Evolutionary conservation across 2,329 filamentous ascomycete species (phyloP).

Genomic region (Pyrenochaeta sp.): DNA sequence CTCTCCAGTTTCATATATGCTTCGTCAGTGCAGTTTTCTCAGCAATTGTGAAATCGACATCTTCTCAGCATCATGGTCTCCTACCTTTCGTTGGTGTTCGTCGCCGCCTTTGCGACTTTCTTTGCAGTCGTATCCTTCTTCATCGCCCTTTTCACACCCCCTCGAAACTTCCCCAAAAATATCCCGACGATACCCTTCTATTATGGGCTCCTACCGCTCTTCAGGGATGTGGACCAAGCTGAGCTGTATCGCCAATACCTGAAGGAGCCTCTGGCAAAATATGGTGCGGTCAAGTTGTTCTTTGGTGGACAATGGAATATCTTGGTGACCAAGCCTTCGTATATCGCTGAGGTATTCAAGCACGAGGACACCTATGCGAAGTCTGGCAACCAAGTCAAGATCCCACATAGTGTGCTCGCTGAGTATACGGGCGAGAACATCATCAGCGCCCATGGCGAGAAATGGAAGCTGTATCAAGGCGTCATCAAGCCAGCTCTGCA

Average conservation of each 20-base stretch:
- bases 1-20: conserved; percentile 25
- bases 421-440: conserved; percentile 46
- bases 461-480: conserved; percentile 41
- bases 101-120: conserved; percentile 24
- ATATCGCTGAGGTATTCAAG: conserved; percentile 52
- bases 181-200: conserved; percentile 58
- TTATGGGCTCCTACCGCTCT: conserved; percentile 54
- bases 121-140: conserved; percentile 33
- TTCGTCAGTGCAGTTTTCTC: conserved; percentile 7
- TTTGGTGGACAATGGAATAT: conserved; percentile 61
- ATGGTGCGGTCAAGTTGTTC: conserved; percentile 60
- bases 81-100: conserved; percentile 32
- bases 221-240: conserved; percentile 55
- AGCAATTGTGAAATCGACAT: conserved; percentile 3
- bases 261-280: conserved; percentile 48
- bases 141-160: conserved; percentile 35
- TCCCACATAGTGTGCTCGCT: conserved; percentile 41
- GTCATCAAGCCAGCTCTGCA: conserved; percentile 45
- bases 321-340: conserved; percentile 55
- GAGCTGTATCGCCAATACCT: conserved; percentile 53
- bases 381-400: conserved; percentile 43
- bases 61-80: conserved; percentile 27
- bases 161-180: conserved; percentile 42
- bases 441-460: conserved; percentile 42
- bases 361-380: conserved; percentile 44